Evolutionary conservation across 2,329 filamentous ascomycete genomes (phyloP), one percentile per base, ranked within the genome.

Genomic region (Oidium heveae): DNA sequence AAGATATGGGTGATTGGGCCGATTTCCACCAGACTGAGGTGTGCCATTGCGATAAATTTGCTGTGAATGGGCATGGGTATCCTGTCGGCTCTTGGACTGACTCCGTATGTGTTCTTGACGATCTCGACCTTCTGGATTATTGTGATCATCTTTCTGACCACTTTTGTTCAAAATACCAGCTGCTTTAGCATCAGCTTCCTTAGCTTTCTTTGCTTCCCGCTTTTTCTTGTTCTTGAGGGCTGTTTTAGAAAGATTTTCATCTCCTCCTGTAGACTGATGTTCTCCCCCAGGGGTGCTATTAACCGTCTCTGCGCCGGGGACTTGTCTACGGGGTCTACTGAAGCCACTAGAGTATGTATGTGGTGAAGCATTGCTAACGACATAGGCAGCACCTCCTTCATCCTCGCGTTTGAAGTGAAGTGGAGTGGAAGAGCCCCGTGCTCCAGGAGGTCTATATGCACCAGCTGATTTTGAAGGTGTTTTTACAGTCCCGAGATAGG

Each of bases 181-280:
- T 47, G 71, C 69, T 60, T 79, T 80, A 52, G 76, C 78, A 18
- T 86, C 84, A 6, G 73, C 76, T 50, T 91, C 87, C 66, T 88
- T 91, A 53, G 77, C 77, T 70, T 95, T 96, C 74, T 93, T 95
- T 60, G 85, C 85, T 61, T 85, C 82, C 49, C 91, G 79, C 77
- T 96, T 96, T 78, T 96, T 96, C 78, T 96, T 96, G 71, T 95
- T 95, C 76, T 95, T 95, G 62, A 86, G 72, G 13, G 84, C 87
- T 54, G 83, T 79, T 71, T 91, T 93, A 58, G 84, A 88, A 58
- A 91, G 67, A 61, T 76, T 80, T 61, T 85, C 84, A 57, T 66
- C 75, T 46, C 80, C 70, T 68, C 81, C 67, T 37, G 75, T 72
- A 57, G 74, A 77, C 15, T 82, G 78, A 5, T 76, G 75, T 12